phyloP scores from a whole-genome alignment of 139 green algal genomes.

The Volvox reticuliferus region DNA sequence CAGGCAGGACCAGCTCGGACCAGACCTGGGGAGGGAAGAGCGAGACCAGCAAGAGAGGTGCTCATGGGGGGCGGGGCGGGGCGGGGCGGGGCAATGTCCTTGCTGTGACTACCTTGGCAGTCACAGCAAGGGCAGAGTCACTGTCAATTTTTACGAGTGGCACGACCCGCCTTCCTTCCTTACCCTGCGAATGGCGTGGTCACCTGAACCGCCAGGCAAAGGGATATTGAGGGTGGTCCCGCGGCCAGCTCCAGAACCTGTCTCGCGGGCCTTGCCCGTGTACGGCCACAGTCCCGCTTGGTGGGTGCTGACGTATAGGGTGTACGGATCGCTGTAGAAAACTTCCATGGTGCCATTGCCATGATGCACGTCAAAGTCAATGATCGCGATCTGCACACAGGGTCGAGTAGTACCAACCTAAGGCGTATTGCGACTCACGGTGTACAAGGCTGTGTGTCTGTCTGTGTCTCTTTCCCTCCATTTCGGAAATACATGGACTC shows the following conservation, averaged over 20 bases:
- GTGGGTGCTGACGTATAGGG: slow-evolving; percentile 92
- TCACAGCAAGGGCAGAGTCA: no score
- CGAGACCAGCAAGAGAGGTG: background rate
- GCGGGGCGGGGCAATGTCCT: background rate
- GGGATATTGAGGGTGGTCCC: slow-evolving; percentile 89
- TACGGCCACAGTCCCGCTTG: slow-evolving; percentile 69
- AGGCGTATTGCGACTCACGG: no score
- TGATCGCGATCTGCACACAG: slow-evolving; percentile 86
- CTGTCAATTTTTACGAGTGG: no score
- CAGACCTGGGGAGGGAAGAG: background rate
- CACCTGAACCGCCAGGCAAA: slow-evolving; percentile 74
- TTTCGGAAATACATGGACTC: no score
- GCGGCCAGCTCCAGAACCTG: slow-evolving; percentile 75
- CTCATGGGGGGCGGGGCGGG: background rate
- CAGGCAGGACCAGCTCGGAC: slow-evolving; percentile 75
- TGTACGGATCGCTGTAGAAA: slow-evolving; percentile 82
- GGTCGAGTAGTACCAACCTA: no score
- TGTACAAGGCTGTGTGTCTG: background rate
- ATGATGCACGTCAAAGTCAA: slow-evolving; percentile 94
- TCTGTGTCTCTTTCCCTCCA: no score
- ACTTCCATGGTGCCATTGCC: slow-evolving; percentile 88
- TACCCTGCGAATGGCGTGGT: slow-evolving; percentile 70
- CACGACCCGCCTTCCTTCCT: background rate
- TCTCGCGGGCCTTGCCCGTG: slow-evolving; percentile 76
- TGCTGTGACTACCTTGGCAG: no score